phyloP scores from a whole-genome alignment of 2,329 filamentous ascomycete species.

The Penicillium fuscoglaucum region DNA sequence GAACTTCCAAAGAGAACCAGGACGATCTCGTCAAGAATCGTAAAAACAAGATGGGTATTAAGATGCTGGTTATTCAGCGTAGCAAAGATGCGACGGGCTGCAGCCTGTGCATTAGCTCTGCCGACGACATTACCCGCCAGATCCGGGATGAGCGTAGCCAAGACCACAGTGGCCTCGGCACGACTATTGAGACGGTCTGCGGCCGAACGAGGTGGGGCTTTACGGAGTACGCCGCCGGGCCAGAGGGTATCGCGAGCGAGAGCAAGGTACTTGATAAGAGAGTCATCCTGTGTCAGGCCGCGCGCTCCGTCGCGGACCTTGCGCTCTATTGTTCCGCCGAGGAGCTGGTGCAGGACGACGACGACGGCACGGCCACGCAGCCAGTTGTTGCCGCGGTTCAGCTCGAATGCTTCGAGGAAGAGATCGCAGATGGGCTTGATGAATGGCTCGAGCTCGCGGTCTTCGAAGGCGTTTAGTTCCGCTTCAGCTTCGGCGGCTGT shows the following conservation, averaged over 20 bases:
- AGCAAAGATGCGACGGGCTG: slow-evolving; percentile 83
- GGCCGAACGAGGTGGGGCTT: slow-evolving; percentile 56
- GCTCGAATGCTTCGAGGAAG: slow-evolving; percentile 91
- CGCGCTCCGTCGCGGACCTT: slow-evolving; percentile 86
- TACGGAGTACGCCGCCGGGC: slow-evolving; percentile 59
- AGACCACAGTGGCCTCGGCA: slow-evolving; percentile 83
- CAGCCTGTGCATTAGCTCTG: slow-evolving; percentile 83
- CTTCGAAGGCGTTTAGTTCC: slow-evolving; percentile 89
- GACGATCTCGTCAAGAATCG: slow-evolving; percentile 69
- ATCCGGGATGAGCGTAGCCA: slow-evolving; percentile 87
- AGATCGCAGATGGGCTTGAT: slow-evolving; percentile 98
- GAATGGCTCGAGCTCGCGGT: slow-evolving; percentile 85
- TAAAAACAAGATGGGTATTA: slow-evolving; percentile 73
- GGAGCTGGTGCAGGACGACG: slow-evolving; percentile 90
- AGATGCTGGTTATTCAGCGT: slow-evolving; percentile 87
- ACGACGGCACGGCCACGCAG: slow-evolving; percentile 92
- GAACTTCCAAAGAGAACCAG: slow-evolving; percentile 59
- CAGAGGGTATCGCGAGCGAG: slow-evolving; percentile 76
- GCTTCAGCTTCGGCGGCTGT: slow-evolving; percentile 79
- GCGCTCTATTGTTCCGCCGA: slow-evolving; percentile 93
- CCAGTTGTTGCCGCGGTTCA: slow-evolving; percentile 96
- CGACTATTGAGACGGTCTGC: slow-evolving; percentile 77
- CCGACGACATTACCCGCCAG: slow-evolving; percentile 91
- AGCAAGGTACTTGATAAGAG: slow-evolving; percentile 71
- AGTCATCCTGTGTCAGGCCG: slow-evolving; percentile 72